These are phyloP conservation scores for Amaranthus hypochondriacus DNA, from an alignment of 148 eudicot genomes.

Conservation along the genomic window DNA sequence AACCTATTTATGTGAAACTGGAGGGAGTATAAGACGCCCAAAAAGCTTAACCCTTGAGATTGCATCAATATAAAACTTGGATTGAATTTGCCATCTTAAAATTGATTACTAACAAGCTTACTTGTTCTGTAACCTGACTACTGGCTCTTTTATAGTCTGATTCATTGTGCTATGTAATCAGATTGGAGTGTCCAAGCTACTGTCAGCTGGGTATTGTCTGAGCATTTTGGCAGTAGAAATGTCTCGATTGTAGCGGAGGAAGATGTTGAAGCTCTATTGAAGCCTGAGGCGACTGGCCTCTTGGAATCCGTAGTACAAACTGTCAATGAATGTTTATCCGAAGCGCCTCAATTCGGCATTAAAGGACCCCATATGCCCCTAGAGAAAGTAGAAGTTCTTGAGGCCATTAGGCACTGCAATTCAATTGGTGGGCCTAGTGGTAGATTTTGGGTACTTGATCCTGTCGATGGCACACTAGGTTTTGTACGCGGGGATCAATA, in stretches of 20 bases:
- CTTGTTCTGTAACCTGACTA: not conserved
- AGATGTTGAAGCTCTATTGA: constrained; percentile 64
- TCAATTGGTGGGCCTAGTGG: constrained; percentile 71
- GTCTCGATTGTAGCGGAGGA: constrained; percentile 89
- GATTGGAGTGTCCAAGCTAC: constrained; percentile 96
- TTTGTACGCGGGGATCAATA: constrained; percentile 91
- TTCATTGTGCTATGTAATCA: constrained; percentile 36
- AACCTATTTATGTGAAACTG: not conserved
- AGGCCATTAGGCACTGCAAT: constrained; percentile 72
- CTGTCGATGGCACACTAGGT: constrained; percentile 90
- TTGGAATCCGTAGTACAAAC: constrained; percentile 57
- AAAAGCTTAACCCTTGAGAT: too few species aligned
- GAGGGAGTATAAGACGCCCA: not conserved
- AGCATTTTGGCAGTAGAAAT: constrained; percentile 52
- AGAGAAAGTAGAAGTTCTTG: constrained; percentile 45
- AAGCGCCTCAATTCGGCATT: constrained; percentile 64
- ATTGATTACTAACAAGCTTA: not conserved
- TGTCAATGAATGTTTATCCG: constrained; percentile 67
- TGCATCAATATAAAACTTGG: not conserved
- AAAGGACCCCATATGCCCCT: constrained; percentile 45
- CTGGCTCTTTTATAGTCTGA: constrained; percentile 1
- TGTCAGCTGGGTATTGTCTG: constrained; percentile 70
- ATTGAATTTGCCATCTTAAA: not conserved
- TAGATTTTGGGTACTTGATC: constrained; percentile 87
- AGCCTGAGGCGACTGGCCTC: constrained; percentile 44